phyloP scores from a whole-genome alignment of 2,329 filamentous ascomycete genomes.

The Venturia aucupariae region DNA sequence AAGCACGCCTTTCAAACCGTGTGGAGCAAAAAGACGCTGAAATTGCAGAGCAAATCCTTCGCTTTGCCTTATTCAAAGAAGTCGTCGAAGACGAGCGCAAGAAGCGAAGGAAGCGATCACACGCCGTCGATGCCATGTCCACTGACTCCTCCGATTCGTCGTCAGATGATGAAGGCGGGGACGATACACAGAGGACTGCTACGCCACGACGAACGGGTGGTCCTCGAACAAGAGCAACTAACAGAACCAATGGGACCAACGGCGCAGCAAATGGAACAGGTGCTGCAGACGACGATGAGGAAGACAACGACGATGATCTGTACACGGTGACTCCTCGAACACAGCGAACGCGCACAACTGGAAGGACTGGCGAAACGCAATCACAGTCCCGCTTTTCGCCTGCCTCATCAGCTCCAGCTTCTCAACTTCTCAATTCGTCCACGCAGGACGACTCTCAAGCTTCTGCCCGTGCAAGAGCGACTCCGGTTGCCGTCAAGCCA shows the following conservation, averaged over 20 bases:
- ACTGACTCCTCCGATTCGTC: slow-evolving; percentile 50
- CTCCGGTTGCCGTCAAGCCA: slow-evolving; percentile 7
- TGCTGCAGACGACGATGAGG: slow-evolving; percentile 31
- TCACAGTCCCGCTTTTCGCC: slow-evolving; percentile 56
- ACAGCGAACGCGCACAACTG: slow-evolving; percentile 30
- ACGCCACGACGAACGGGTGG: slow-evolving; percentile 30
- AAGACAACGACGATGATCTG: slow-evolving; percentile 46
- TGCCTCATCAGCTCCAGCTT: slow-evolving; percentile 70
- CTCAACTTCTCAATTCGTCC: slow-evolving; percentile 54
- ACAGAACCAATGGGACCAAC: slow-evolving; percentile 18
- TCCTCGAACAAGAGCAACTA: slow-evolving; percentile 25
- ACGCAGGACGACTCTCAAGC: slow-evolving; percentile 15
- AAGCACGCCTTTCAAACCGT: slow-evolving; percentile 75
- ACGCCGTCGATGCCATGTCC: slow-evolving; percentile 45
- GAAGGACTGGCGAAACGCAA: slow-evolving; percentile 22
- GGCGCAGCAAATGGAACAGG: slow-evolving; percentile 24
- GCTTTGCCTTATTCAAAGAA: slow-evolving; percentile 96
- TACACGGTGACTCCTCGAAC: slow-evolving; percentile 44
- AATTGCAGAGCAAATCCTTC: slow-evolving; percentile 78
- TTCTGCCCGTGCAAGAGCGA: neutral
- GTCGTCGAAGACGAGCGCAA: slow-evolving; percentile 68
- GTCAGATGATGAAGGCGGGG: slow-evolving; percentile 52
- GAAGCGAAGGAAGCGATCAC: slow-evolving; percentile 71
- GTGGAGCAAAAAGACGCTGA: slow-evolving; percentile 85
- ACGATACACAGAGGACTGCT: slow-evolving; percentile 25